Percentiles rank a stretch among this genome's conserved stretches.
Evolutionary conservation across 257 asterid genomes (phyloP).

Genomic region (Ophiorrhiza pumila): DNA sequence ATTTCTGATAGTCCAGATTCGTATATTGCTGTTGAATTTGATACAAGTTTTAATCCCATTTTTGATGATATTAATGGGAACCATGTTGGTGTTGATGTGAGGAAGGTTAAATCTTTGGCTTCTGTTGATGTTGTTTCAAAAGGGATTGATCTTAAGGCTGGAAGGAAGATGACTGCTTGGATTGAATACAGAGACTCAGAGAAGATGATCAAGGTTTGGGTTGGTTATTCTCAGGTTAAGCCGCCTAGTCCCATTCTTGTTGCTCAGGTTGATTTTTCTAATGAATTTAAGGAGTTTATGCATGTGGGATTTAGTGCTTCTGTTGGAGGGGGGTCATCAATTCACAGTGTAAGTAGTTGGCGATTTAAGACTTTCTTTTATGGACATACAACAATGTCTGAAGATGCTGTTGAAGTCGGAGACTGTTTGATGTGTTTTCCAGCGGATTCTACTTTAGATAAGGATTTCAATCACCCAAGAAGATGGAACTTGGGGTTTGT

Average conservation of each 20-base stretch:
- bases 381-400: constrained; percentile 24
- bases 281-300: constrained; percentile 60
- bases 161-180: constrained; percentile 55
- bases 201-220: constrained; percentile 53
- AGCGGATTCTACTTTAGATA: constrained; percentile 24
- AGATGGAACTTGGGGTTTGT: constrained; percentile 18
- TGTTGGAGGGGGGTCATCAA: constrained; percentile 56
- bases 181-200: constrained; percentile 55
- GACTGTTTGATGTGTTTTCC: constrained; percentile 53
- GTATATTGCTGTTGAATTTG: constrained; percentile 61
- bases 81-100: constrained; percentile 55
- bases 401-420: constrained; percentile 36
- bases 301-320: constrained; percentile 72
- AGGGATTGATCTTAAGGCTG: constrained; percentile 48
- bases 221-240: constrained; percentile 37
- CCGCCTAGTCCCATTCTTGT: constrained; percentile 54
- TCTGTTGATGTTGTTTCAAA: constrained; percentile 35
- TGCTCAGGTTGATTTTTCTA: constrained; percentile 44
- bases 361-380: constrained; percentile 51
- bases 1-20: constrained; percentile 27
- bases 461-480: constrained; percentile 13
- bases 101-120: constrained; percentile 40
- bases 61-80: constrained; percentile 46
- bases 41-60: constrained; percentile 41
- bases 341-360: constrained; percentile 46